Percentiles rank a stretch among this genome's conserved stretches.
Conservation (phyloP, 1,284 basidiomycete genomes). For the Caloboletus firmus region DNA sequence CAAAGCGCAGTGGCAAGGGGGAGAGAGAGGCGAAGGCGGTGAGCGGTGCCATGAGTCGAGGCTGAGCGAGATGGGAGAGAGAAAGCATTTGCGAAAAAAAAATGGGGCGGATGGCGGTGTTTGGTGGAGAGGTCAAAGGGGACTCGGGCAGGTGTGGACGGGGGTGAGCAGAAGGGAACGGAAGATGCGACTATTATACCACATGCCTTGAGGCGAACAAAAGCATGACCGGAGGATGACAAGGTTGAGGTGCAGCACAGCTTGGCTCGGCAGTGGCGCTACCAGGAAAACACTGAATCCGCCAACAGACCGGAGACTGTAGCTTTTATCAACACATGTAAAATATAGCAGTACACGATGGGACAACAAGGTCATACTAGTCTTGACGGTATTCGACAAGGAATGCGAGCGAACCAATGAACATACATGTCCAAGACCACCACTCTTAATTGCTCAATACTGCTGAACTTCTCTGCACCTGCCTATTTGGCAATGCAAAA, state of each 20-base stretch:
- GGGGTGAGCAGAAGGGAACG: no score
- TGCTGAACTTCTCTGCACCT: background rate
- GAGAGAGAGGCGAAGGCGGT: background rate
- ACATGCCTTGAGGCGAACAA: conserved; percentile 30
- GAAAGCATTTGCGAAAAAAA: background rate
- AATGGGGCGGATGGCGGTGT: background rate
- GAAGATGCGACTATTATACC: conserved; percentile 12
- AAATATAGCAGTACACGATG: conserved; percentile 20
- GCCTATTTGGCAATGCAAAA: conserved; percentile 23
- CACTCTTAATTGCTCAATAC: conserved; percentile 19
- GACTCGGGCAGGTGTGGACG: background rate
- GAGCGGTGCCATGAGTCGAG: conserved; percentile 9
- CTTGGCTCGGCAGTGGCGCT: background rate
- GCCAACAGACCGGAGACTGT: no score
- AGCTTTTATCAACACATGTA: background rate
- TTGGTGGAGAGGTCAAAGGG: background rate
- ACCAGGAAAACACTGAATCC: no score
- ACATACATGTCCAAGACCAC: conserved; percentile 53
- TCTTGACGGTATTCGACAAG: conserved; percentile 13
- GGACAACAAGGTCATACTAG: conserved; percentile 5
- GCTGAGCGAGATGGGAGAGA: background rate
- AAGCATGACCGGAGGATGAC: background rate
- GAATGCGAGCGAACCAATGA: conserved; percentile 47
- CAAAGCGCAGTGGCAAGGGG: background rate
- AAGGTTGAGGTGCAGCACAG: conserved; percentile 7